phyloP scores from a whole-genome alignment of 768 basidiomycete genomes.

The Podaxis sp. region DNA sequence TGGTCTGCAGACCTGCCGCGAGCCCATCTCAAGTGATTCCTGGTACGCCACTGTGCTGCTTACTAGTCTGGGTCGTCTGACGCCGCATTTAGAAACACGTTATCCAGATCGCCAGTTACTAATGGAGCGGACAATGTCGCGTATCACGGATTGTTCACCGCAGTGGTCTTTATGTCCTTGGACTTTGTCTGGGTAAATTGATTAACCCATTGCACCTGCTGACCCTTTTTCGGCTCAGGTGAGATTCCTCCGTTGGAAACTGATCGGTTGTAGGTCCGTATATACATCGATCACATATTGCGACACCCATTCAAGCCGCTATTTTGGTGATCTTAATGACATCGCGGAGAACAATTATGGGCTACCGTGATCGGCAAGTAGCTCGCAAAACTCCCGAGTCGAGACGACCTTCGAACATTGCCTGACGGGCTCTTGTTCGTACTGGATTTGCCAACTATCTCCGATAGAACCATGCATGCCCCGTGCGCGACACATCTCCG shows the following conservation, averaged over 20 bases:
- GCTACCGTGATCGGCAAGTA: background rate
- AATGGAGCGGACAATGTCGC: too few relatives aligned
- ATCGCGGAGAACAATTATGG: background rate
- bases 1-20: background rate
- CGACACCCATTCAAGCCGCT: background rate
- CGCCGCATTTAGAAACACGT: background rate
- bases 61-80: background rate
- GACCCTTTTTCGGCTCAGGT: too few relatives aligned
- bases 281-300: conserved; percentile 3
- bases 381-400: background rate
- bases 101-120: too few relatives aligned
- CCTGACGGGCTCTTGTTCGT: background rate
- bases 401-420: background rate
- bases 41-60: background rate
- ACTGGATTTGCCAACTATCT: background rate
- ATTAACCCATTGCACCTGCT: too few relatives aligned
- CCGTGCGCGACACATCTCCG: background rate
- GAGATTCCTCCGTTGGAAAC: background rate
- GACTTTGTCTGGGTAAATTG: too few relatives aligned
- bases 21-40: background rate
- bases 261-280: conserved; percentile 14
- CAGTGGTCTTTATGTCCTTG: too few relatives aligned
- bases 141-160: too few relatives aligned
- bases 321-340: background rate
- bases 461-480: background rate